Evolutionary conservation across 495 filamentous ascomycete species (phyloP), one percentile per base, ranked within the genome.

Genomic region (Daldinia vernicosa): DNA sequence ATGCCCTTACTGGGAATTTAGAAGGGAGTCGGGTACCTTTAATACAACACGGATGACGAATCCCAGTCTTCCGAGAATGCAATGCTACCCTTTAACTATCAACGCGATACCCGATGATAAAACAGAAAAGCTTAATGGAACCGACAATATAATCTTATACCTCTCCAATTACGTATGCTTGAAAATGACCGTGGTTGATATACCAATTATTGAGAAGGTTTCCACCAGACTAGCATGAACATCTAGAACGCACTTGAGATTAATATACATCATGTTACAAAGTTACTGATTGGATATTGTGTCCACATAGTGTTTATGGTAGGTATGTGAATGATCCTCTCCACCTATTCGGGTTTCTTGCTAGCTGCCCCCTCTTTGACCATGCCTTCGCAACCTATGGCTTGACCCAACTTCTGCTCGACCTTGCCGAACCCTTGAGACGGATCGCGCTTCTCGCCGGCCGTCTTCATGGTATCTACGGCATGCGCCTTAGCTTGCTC

Each of bases 341-440:
- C 4, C 67, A 39, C 52, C 12, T 60, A 65, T 19, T 71, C 69
- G 33, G 72, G 59, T 28, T 59, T 76, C 43, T 72, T 74, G 62
- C 81, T 84, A 6, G 77, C 79, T 7, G 67, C 77, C 3, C 83
- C 83, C 65, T 84, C 83, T 30, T 81, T 69, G 55, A 70, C 63
- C 83, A 84, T 85, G 6, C 83, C 82, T 73, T 82, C 80, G 58
- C 83, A 85, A 0, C 82, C 82, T 1, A 79, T 79, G 17, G 76
- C 63, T 66, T 78, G 65, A 7, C 83, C 83, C 0, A 81, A 74
- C 26, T 81, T 75, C 78, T 84, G 79, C 58, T 85, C 83, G 24
- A 72, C 75, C 28, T 77, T 76, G n/a, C 83, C 83, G 57, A 76
- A 84, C 2, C 83, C 83, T 26, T 74, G 63, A 7, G 72, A 64